Conservation (phyloP, 2,329 filamentous ascomycete genomes). For the Cladophialophora yegresii region DNA sequence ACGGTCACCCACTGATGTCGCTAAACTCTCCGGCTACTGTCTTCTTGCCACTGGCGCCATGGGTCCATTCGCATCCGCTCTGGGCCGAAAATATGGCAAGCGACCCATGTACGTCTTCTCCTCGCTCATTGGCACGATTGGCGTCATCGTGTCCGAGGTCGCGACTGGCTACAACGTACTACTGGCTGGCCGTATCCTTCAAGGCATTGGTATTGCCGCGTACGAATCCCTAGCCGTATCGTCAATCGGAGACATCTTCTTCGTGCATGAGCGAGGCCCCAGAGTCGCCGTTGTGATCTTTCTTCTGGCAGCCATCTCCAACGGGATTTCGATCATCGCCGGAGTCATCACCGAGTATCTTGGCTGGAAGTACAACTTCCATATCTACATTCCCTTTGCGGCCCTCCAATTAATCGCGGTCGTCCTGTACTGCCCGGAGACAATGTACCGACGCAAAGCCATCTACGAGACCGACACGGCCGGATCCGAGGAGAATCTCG, state of each 20-base stretch:
- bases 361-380: slow-evolving; percentile 35
- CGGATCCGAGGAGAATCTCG: slow-evolving; percentile 28
- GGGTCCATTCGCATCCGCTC: slow-evolving; percentile 37
- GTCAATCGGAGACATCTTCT: slow-evolving; percentile 48
- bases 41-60: slow-evolving; percentile 23
- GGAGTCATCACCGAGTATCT: slow-evolving; percentile 43
- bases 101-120: slow-evolving; percentile 47
- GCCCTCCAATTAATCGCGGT: slow-evolving; percentile 19
- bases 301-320: slow-evolving; percentile 44
- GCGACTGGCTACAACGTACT: slow-evolving; percentile 43
- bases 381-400: slow-evolving; percentile 26
- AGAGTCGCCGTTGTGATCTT: slow-evolving; percentile 45
- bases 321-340: slow-evolving; percentile 45
- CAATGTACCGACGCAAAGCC: slow-evolving; percentile 27
- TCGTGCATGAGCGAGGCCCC: slow-evolving; percentile 40
- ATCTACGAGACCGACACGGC: slow-evolving; percentile 30
- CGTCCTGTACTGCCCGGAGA: slow-evolving; percentile 27
- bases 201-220: slow-evolving; percentile 48
- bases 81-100: slow-evolving; percentile 48
- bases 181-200: slow-evolving; percentile 47
- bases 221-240: slow-evolving; percentile 47
- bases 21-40: slow-evolving; percentile 26
- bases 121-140: slow-evolving; percentile 41
- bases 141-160: slow-evolving; percentile 43
- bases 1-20: slow-evolving; percentile 16